phyloP scores from a whole-genome alignment of 1,139 yeast genomes.

The Protomyces gravidus region DNA sequence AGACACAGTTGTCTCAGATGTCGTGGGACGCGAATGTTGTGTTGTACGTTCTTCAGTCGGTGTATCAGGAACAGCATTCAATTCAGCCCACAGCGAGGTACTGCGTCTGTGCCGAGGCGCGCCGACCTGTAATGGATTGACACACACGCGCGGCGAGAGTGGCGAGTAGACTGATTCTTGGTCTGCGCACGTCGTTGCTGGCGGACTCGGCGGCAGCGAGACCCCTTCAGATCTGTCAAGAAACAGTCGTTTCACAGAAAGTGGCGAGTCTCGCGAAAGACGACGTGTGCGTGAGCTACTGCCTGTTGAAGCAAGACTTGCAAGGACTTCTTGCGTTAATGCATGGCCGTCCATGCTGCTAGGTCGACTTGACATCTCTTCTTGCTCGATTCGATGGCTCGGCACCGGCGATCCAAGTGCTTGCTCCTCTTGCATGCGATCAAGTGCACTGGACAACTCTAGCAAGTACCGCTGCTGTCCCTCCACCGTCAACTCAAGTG shows the following conservation, averaged over 20 bases:
- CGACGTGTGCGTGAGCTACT: neutral
- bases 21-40: neutral
- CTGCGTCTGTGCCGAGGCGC: neutral
- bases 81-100: neutral
- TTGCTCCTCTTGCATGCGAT: neutral
- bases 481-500: constrained; percentile 25
- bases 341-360: neutral
- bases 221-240: too few species aligned
- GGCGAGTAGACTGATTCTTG: neutral
- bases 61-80: neutral
- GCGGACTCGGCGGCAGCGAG: constrained; percentile 5
- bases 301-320: neutral
- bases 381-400: too few species aligned
- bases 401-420: neutral
- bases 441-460: constrained; percentile 15
- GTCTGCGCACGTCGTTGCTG: neutral
- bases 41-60: neutral
- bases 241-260: neutral
- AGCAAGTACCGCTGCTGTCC: constrained; percentile 18
- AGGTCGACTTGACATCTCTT: neutral
- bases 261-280: neutral
- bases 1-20: neutral
- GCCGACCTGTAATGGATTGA: neutral
- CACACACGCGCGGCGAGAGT: neutral
- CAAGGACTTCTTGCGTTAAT: neutral